A percentile compares a stretch with the other conserved stretches of the same genome.
Conservation (phyloP, 257 asterid genomes). For the Nicotiana knightiana region DNA sequence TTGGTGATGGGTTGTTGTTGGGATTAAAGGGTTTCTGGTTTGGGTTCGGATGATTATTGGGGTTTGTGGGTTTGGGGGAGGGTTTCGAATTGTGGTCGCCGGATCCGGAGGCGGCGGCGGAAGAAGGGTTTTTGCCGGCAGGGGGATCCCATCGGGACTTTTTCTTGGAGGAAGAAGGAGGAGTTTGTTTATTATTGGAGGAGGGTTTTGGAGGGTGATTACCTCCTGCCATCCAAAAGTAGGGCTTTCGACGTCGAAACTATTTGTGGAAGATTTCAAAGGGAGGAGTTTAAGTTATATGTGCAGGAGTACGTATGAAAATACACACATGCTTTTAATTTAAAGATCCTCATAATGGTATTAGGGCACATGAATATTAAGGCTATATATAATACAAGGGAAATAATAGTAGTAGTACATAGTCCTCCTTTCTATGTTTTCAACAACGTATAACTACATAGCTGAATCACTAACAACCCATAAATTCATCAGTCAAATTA, state of each 20-base stretch:
- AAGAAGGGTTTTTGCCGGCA: conserved; percentile 11
- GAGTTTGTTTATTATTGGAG: conserved; percentile 15
- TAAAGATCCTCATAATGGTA: too few species aligned
- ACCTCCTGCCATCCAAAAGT: conserved; percentile 30
- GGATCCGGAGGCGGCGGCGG: conserved; percentile 19
- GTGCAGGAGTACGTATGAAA: not conserved
- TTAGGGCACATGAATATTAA: too few species aligned
- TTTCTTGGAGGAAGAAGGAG: conserved; percentile 20
- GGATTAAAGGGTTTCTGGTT: conserved; percentile 28
- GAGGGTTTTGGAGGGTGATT: conserved; percentile 17
- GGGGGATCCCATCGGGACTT: conserved; percentile 40
- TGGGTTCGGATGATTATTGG: conserved; percentile 28
- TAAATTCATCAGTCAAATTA: not conserved
- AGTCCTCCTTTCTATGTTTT: too few species aligned
- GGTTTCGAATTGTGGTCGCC: conserved; percentile 34
- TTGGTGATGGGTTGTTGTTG: conserved; percentile 8
- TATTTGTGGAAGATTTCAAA: not conserved
- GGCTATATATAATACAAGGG: too few species aligned
- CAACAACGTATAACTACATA: not conserved
- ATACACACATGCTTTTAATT: too few species aligned
- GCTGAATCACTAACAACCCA: not conserved
- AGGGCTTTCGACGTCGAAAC: not conserved
- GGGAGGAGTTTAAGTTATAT: not conserved
- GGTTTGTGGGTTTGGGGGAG: conserved; percentile 29
- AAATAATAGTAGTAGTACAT: too few species aligned